Evolutionary conservation across 108 stramenopile species (phyloP), one percentile per base, ranked within the genome.

Genomic region (Skeletonema marinoi): DNA sequence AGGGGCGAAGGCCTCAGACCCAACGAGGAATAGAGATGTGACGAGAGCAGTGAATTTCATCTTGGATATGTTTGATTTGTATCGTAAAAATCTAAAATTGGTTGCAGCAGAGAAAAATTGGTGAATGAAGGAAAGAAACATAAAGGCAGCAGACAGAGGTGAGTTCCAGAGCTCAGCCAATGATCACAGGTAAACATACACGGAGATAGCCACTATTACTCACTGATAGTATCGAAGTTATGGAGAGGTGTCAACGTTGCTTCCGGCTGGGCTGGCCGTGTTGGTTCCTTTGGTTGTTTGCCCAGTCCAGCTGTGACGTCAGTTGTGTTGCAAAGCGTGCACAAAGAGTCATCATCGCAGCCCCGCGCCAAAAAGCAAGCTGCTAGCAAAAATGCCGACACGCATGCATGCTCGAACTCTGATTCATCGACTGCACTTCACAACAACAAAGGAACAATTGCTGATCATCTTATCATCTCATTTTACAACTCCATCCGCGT

Each of bases 1-100:
- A 39, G 71, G 71, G 21, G 78, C 56, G 19, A 78, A 78, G 46
- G 78, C 78, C 32, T 78, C 71, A 13, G 78, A 66, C 2, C 64
- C 64, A 25, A 42, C 48, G 17, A 65, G 42, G 59, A 72, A 48
- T 21, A 66, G 56, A 41, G 72, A 71, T 38, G 78, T 61, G 59
- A 65, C 60, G 36, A 66, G 61, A 19, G 66, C 59, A 44, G 50
- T 39, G 66, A 72, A 72, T 60, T 78, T 78, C 78, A 72, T 72
- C 31, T 67, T 78, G 9, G 31, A 32, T 7, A 39, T 36, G 39
- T 42, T 0, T 17, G 44, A 46, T n/a, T 46, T 46, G 3, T 46
- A 3, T 36, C 5, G 3, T 46, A 1, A 16, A 46, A 46, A 46
- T 4, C 16, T 16, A n/a, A n/a, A 46, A 46, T 29, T 56, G 25